phyloP scores from a whole-genome alignment of 129 eudicot species.

The Mikania micrantha region DNA sequence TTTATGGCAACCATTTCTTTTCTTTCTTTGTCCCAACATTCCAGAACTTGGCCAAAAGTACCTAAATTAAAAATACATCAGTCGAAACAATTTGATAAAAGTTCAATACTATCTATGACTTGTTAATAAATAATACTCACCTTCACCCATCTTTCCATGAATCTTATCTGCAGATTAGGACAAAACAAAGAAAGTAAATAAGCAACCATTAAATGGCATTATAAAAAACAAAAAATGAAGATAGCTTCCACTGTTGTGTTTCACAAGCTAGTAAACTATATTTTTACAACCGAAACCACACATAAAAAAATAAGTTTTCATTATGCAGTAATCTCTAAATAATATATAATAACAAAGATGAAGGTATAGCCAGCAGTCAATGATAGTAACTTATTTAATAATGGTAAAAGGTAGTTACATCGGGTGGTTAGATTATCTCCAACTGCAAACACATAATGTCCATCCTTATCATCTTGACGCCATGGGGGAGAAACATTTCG shows the following conservation, averaged over 20 bases:
- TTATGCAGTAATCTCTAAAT: not conserved
- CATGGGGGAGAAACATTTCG: conserved; percentile 82
- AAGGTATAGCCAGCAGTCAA: conserved; percentile 16
- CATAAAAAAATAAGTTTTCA: not conserved
- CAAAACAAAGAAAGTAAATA: not conserved
- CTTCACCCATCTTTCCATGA: conserved; percentile 92
- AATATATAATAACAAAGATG: conserved; percentile 14
- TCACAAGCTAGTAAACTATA: no score
- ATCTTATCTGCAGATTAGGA: conserved; percentile 54
- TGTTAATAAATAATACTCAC: conserved; percentile 14
- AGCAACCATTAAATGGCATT: not conserved
- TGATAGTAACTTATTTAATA: conserved; percentile 18
- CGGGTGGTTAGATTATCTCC: conserved; percentile 93
- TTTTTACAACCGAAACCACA: not conserved
- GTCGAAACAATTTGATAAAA: not conserved
- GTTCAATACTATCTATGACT: not conserved
- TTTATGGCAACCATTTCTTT: conserved; percentile 87
- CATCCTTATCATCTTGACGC: conserved; percentile 95
- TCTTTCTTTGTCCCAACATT: conserved; percentile 83
- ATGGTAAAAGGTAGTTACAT: conserved; percentile 69
- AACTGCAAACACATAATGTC: conserved; percentile 76
- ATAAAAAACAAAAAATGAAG: not conserved
- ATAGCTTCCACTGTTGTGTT: no score
- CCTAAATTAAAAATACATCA: conserved; percentile 29
- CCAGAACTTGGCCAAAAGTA: conserved; percentile 84